Evolutionary conservation across 2,329 filamentous ascomycete species (phyloP).

Genomic region (Helotiales sp.): DNA sequence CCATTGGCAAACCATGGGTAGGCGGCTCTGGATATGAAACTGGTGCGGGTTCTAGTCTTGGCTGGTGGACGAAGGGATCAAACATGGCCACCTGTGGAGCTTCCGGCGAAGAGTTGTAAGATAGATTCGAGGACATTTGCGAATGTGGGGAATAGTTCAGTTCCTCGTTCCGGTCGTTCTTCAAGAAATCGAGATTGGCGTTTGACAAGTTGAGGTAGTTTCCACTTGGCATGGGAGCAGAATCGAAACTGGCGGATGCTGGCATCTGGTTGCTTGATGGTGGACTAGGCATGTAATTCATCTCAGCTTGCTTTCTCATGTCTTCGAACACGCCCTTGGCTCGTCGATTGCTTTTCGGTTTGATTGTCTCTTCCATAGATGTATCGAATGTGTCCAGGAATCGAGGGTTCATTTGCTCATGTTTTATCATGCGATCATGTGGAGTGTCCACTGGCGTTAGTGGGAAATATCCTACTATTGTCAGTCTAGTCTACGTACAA

Average conservation of each 20-base stretch:
- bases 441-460: conserved; percentile 69
- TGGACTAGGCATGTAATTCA: conserved; percentile 53
- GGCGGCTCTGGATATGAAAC: conserved; percentile 23
- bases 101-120: conserved; percentile 53
- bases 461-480: conserved; percentile 58
- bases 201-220: conserved; percentile 56
- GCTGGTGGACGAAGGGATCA: conserved; percentile 45
- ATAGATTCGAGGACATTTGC: conserved; percentile 46
- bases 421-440: conserved; percentile 42
- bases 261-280: conserved; percentile 53
- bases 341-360: conserved; percentile 50
- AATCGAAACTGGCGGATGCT: conserved; percentile 45
- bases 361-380: conserved; percentile 67
- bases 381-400: conserved; percentile 64
- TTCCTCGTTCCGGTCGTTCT: conserved; percentile 25
- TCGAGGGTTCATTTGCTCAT: conserved; percentile 41
- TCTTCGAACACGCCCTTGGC: conserved; percentile 57
- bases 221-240: conserved; percentile 54
- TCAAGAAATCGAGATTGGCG: conserved; percentile 47
- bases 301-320: conserved; percentile 57
- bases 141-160: conserved; percentile 30
- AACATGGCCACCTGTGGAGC: conserved; percentile 48
- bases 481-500: conserved; percentile 18
- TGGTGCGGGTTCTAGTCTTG: conserved; percentile 37
- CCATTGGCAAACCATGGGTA: conserved; percentile 18